Base-by-base conservation (phyloP, 805 yeast genomes). In the Yarrowia sp. region DNA sequence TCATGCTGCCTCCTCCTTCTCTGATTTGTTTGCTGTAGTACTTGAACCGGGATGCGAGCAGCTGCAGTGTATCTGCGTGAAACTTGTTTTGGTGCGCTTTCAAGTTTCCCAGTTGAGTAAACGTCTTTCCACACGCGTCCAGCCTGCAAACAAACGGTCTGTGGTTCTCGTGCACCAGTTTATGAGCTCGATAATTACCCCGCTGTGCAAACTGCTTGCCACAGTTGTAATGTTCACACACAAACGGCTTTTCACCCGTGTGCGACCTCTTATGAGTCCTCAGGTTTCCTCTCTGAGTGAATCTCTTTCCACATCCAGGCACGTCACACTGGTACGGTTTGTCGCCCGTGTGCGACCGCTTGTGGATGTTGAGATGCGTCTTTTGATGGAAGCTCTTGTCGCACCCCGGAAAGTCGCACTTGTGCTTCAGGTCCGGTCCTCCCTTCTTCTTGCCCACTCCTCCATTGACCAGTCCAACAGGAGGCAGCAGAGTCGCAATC, bases 31-130 rank as follows among this genome's bases (percentile, higher is more conserved):
- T 48, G 39, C 68, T 70, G 61, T 73, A 75, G 44, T 67, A 71
- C 63, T 73, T 75, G 65, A 77, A 71, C 66, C 78, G 77, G 45
- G 81, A 79, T 1, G 96, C 89, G 73, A 92, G 78, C 36, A 78
- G 79, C 69, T 85, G 85, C 68, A 93, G 79, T 0, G 96, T 86
- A 14, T 83, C 84, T 68, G 86, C 76, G 75, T 92, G 98, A 73
- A 92, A 91, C 70, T 92, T 81, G 76, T 92, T 93, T 73, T 92
- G 98, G 75, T 93, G 98, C 1, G 96, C 89, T 76, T 93, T 92
- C 79, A 92, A 81, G 72, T 92, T 92, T 3, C 98, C 98, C 70
- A 92, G 80, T 77, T 92, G 98, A 1, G 97, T 89, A 72, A 92
- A 92, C 4, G 88, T 82, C 77, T 91, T 92, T 69, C 84, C 86